Conservation (phyloP, 306 rosid species). For the Quercus cerris region DNA sequence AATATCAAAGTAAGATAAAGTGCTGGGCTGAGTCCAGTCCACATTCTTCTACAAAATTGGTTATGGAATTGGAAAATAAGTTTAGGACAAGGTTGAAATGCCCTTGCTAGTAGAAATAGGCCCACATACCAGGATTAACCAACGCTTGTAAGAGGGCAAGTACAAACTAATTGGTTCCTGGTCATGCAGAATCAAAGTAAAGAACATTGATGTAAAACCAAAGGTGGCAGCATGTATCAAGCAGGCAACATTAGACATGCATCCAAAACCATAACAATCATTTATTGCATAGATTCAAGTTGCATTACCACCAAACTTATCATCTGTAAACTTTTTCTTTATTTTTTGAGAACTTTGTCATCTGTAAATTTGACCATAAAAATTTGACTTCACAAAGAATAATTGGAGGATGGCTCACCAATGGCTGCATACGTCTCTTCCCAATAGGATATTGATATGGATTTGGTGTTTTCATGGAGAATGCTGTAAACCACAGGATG, state of each 20-base stretch:
- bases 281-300: not conserved
- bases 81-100: not conserved
- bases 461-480: constrained; percentile 96
- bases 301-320: too few species aligned
- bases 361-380: not conserved
- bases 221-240: not conserved
- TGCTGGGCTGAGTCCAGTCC: not conserved
- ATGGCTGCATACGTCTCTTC: constrained; percentile 93
- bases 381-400: not conserved
- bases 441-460: constrained; percentile 99
- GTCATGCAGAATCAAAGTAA: too few species aligned
- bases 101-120: not conserved
- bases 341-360: not conserved
- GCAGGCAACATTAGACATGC: not conserved
- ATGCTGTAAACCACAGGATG: constrained; percentile 98
- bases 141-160: not conserved
- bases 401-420: constrained; percentile 54
- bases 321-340: not conserved
- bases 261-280: not conserved
- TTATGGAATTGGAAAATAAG: not conserved
- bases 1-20: not conserved
- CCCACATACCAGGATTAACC: not conserved
- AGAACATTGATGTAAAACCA: not conserved
- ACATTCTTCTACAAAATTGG: not conserved
- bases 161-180: not conserved